Evolutionary conservation across 2,329 filamentous ascomycete species (phyloP).

Genomic region (Zymoseptoria crescenta): DNA sequence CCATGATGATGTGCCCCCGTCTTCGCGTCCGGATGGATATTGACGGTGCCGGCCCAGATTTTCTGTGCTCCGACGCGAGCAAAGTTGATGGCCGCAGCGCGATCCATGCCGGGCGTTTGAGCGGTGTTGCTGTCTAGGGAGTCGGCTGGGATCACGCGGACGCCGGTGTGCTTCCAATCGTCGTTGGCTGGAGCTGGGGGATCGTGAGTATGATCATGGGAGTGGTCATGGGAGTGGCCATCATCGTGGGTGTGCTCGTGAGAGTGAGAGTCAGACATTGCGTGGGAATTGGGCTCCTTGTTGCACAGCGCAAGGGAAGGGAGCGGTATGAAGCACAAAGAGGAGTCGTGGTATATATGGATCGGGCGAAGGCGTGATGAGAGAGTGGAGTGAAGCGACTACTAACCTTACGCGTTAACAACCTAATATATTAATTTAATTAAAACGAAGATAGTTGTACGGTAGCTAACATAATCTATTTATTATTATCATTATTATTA

Average conservation of each 20-base stretch:
- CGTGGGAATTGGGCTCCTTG: background rate
- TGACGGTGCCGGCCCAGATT: constrained; percentile 40
- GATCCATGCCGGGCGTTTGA: constrained; percentile 39
- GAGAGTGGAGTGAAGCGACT: background rate
- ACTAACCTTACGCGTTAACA: too few species aligned
- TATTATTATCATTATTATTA: too few species aligned
- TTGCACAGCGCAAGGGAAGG: background rate
- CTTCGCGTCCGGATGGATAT: constrained; percentile 39
- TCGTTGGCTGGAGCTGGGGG: constrained; percentile 20
- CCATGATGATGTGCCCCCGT: constrained; percentile 28
- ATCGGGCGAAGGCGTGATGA: background rate
- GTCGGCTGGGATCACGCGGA: constrained; percentile 37
- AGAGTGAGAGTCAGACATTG: background rate
- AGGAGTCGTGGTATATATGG: background rate
- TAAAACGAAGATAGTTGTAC: too few species aligned
- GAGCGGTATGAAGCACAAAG: background rate
- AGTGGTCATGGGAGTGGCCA: background rate
- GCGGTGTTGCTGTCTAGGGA: constrained; percentile 36
- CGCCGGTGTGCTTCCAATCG: constrained; percentile 36
- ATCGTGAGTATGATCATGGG: constrained; percentile 10
- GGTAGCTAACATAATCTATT: too few species aligned
- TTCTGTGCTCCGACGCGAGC: constrained; percentile 39
- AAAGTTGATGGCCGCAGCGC: constrained; percentile 39
- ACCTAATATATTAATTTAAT: too few species aligned
- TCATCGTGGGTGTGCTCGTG: background rate